Evolutionary conservation across 2,329 filamentous ascomycete species (phyloP).

Genomic region (Sarocladium oryzae): DNA sequence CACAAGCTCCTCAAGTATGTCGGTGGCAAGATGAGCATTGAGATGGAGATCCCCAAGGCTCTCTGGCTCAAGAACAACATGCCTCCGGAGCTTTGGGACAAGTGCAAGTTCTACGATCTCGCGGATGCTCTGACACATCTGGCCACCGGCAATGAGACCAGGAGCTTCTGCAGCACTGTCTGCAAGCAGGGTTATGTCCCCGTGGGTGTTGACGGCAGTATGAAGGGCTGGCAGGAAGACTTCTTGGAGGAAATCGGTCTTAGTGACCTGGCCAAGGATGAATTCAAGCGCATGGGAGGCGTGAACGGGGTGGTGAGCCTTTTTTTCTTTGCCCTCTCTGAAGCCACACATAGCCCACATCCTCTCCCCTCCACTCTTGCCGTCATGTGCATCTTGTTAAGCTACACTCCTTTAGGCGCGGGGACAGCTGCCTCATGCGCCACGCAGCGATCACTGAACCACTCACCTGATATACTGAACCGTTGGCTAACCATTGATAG

Average conservation of each 20-base stretch:
- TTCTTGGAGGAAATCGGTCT: conserved; percentile 84
- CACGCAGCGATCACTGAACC: not conserved
- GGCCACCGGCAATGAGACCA: conserved; percentile 83
- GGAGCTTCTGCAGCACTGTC: conserved; percentile 92
- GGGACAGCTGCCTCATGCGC: not conserved
- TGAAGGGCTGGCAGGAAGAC: conserved; percentile 97
- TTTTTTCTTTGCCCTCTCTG: conserved; percentile 29
- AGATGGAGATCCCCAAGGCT: conserved; percentile 99
- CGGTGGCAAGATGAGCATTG: conserved; percentile 95
- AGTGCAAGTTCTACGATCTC: conserved; percentile 96
- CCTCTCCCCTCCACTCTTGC: conserved; percentile 9
- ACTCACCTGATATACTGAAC: not conserved
- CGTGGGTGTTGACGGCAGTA: conserved; percentile 92
- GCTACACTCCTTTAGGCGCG: not conserved
- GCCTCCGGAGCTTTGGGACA: conserved; percentile 81
- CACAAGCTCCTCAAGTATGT: conserved; percentile 95
- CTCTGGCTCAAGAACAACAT: conserved; percentile 99
- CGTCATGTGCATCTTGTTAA: conserved; percentile 7
- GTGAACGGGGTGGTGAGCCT: conserved; percentile 86
- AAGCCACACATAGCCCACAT: not conserved
- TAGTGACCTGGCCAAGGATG: conserved; percentile 73
- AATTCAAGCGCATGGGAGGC: conserved; percentile 90
- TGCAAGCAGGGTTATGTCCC: conserved; percentile 97
- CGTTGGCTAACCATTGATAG: conserved; percentile 38
- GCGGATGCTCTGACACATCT: conserved; percentile 89